Evolutionary conservation across 2,329 filamentous ascomycete genomes (phyloP), one percentile per base, ranked within the genome.

Genomic region (Scedosporium boydii): DNA sequence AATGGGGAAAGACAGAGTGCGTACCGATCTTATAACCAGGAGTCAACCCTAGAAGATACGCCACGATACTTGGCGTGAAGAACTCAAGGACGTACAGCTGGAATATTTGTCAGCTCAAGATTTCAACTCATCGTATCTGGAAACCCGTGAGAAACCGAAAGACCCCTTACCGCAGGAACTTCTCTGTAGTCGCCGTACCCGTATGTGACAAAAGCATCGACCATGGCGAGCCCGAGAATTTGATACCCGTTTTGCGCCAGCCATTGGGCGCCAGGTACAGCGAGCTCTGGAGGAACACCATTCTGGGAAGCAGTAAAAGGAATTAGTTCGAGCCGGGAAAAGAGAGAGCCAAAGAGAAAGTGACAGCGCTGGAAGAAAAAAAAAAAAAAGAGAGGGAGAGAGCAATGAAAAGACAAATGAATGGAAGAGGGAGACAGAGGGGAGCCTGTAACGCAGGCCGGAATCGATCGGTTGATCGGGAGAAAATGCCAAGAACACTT

Each of bases 101-200:
- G 6, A 12, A 27, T 16, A 38, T 38, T 38, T 9, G 42, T 59
- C 23, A 59, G 58, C 58, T 18, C 27, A 23, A 27, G 21, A 21
- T 38, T 38, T 10, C 34, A 38, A 38, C 16, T 21, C 14, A 27
- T 55, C 16, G 5, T 55, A 12, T 55, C 16, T 6, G n/a, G 9
- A 21, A 48, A 48, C 1, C 41, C 14, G n/a, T 14, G 27, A 26
- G 51, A 7, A 23, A 21, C 1, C 26, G 4, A 18, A 53, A 34
- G 14, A 16, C 42, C 9, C 1, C 16, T 4, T 60, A 60, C 59
- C 23, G 46, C 46, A 4, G 59, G 59, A 27, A 60, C 26, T 21
- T 53, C 59, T 18, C 59, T 21, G 44, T 60, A 60, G 14, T 60
- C 59, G 6, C 59, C 59, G 23, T 60, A 60, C 6, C 59, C 59